Base-by-base conservation (phyloP, 805 yeast species). In the Kodamaea lidongshanica region DNA sequence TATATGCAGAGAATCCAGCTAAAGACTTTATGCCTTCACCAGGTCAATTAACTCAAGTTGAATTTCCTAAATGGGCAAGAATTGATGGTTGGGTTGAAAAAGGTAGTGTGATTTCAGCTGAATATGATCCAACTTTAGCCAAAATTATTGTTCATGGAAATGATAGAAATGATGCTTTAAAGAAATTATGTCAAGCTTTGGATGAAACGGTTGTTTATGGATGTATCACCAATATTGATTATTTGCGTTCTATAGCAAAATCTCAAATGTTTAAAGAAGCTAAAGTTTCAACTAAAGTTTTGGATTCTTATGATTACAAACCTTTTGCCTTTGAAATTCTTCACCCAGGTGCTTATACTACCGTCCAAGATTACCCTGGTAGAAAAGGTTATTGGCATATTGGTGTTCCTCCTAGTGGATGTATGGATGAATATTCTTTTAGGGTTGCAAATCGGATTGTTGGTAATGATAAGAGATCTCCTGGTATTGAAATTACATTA, bases 381-480 rank as follows among this genome's bases (percentile, higher is more conserved):
- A 79, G 98, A 65, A 67, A 67, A 32, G 80, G 86, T n/a, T 68
- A 68, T 54, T 83, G 94, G 94, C 77, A 82, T 50, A 72, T 82
- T 44, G 98, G 98, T 54, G 97, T 89, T 33, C 98, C 98, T 15
- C 97, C 97, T 6, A 85, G 95, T 23, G 98, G 98, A 26, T 96
- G 97, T 37, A 92, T 89, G 97, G 98, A 89, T 59, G 74, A 78
- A 38, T 88, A 79, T 48, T 78, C 96, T 4, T 88, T 88, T 65
- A 71, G 96, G 47, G 55, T 85, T 39, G 96, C 95, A 12, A 89
- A 89, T 65, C 67, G 82, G 51, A 76, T 85, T 48, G 97, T 89
- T 25, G 97, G 96, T 37, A 92, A 89, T 58, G 73, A 79, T 43
- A 60, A 67, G 40, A 63, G 70, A 25, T 81, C 96, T 7, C 95